phyloP scores from a whole-genome alignment of 2,329 filamentous ascomycete species.

The Aspergillus ibericus region DNA sequence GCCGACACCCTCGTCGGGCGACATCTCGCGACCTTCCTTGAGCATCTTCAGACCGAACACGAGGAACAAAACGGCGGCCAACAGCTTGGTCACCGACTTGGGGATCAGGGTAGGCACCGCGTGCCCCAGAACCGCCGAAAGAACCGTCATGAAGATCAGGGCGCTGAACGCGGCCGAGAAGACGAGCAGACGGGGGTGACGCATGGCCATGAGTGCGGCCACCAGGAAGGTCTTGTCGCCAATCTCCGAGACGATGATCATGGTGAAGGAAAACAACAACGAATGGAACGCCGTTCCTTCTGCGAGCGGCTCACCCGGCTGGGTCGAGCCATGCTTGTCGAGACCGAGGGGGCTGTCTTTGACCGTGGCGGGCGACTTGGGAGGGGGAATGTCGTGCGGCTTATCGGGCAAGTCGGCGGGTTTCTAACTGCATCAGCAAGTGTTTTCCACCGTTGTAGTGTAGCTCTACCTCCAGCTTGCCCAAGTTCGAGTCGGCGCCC shows the following conservation, averaged over 20 bases:
- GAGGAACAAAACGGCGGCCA: constrained; percentile 82
- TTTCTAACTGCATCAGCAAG: constrained; percentile 56
- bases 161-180: constrained; percentile 94
- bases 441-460: too few relatives aligned
- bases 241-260: constrained; percentile 96
- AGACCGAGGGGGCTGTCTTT: constrained; percentile 37
- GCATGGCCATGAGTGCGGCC: constrained; percentile 98
- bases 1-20: constrained; percentile 83
- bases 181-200: constrained; percentile 87
- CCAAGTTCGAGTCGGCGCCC: constrained; percentile 46
- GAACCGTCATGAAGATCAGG: constrained; percentile 87
- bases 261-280: constrained; percentile 86
- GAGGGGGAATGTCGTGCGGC: constrained; percentile 69
- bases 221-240: constrained; percentile 99
- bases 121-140: constrained; percentile 90
- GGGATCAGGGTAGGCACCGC: constrained; percentile 87
- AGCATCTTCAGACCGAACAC: constrained; percentile 84
- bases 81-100: constrained; percentile 84
- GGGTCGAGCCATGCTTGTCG: constrained; percentile 31
- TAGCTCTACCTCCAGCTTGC: constrained; percentile 55
- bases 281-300: constrained; percentile 66
- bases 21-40: constrained; percentile 84
- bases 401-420: constrained; percentile 77
- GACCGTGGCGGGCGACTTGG: constrained; percentile 57
- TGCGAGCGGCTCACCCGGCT: constrained; percentile 30